phyloP scores from a whole-genome alignment of 2,329 filamentous ascomycete species.

The Calonectria pseudoturangicola region DNA sequence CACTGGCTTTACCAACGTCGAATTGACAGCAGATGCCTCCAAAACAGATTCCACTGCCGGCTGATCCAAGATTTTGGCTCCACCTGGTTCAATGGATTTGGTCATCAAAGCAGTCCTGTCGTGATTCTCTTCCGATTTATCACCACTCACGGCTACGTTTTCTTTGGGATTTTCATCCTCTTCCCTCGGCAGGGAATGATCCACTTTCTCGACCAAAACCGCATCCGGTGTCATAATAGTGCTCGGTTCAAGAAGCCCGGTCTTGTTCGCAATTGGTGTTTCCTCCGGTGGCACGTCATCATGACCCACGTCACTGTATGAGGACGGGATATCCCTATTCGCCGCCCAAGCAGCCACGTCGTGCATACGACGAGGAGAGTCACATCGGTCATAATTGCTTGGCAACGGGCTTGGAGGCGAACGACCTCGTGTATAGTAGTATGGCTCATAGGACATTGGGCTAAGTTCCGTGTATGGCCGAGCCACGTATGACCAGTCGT shows the following conservation, averaged over 20 bases:
- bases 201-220: slow-evolving; percentile 26
- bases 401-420: slow-evolving; percentile 72
- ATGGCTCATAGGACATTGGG: slow-evolving; percentile 62
- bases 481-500: slow-evolving; percentile 66
- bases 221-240: slow-evolving; percentile 34
- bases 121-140: background rate
- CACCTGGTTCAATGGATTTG: background rate
- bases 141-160: background rate
- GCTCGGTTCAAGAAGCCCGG: slow-evolving; percentile 41
- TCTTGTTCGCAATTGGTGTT: slow-evolving; percentile 47
- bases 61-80: slow-evolving; percentile 5
- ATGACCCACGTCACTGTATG: slow-evolving; percentile 60
- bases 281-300: slow-evolving; percentile 50
- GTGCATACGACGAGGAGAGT: slow-evolving; percentile 54
- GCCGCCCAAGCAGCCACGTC: slow-evolving; percentile 62
- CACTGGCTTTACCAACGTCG: background rate
- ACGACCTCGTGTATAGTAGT: slow-evolving; percentile 70
- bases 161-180: slow-evolving; percentile 27
- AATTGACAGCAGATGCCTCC: background rate
- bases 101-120: background rate
- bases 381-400: slow-evolving; percentile 63
- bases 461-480: slow-evolving; percentile 61
- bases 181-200: slow-evolving; percentile 12
- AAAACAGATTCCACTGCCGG: slow-evolving; percentile 1
- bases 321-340: slow-evolving; percentile 62